Evolutionary conservation across 2,329 filamentous ascomycete genomes (phyloP).

Genomic region (Zalaria sp.): DNA sequence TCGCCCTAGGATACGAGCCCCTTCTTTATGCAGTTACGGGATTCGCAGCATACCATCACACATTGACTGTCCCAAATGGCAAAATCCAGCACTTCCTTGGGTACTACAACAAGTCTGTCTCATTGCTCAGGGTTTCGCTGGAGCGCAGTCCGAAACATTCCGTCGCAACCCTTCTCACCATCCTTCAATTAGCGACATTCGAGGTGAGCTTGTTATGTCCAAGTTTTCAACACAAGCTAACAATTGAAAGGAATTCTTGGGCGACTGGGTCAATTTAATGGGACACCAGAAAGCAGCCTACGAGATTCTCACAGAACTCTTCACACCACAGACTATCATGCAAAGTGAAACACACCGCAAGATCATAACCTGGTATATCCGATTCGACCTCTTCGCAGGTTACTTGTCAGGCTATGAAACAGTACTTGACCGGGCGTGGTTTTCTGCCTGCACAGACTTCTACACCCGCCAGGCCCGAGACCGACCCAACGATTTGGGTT

Average conservation of each 20-base stretch:
- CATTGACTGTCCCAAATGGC: slow-evolving; percentile 54
- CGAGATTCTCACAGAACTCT: slow-evolving; percentile 63
- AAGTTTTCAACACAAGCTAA: slow-evolving; percentile 1
- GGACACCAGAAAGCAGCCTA: slow-evolving; percentile 85
- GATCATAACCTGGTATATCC: slow-evolving; percentile 76
- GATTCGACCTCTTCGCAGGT: slow-evolving; percentile 75
- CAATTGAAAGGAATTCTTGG: slow-evolving; percentile 63
- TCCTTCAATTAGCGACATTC: slow-evolving; percentile 82
- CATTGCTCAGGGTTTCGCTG: slow-evolving; percentile 56
- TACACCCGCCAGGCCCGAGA: slow-evolving; percentile 44
- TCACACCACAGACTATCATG: slow-evolving; percentile 61
- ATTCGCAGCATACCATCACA: slow-evolving; percentile 78
- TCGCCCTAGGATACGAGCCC: slow-evolving; percentile 65
- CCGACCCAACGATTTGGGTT: slow-evolving; percentile 48
- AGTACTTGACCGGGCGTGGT: slow-evolving; percentile 66
- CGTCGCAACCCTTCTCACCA: slow-evolving; percentile 66
- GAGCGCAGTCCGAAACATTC: slow-evolving; percentile 56
- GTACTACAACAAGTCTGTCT: slow-evolving; percentile 84
- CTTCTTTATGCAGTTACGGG: slow-evolving; percentile 76
- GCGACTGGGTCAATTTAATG: slow-evolving; percentile 88
- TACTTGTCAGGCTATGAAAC: slow-evolving; percentile 70
- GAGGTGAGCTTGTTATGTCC: slow-evolving; percentile 46
- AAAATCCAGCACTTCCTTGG: slow-evolving; percentile 69
- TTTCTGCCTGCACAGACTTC: slow-evolving; percentile 48
- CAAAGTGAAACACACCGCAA: slow-evolving; percentile 56